Percentiles rank a stretch among this genome's conserved stretches.
Evolutionary conservation across 1,284 basidiomycete genomes (phyloP).

Genomic region (Pyrrhoderma noxium): DNA sequence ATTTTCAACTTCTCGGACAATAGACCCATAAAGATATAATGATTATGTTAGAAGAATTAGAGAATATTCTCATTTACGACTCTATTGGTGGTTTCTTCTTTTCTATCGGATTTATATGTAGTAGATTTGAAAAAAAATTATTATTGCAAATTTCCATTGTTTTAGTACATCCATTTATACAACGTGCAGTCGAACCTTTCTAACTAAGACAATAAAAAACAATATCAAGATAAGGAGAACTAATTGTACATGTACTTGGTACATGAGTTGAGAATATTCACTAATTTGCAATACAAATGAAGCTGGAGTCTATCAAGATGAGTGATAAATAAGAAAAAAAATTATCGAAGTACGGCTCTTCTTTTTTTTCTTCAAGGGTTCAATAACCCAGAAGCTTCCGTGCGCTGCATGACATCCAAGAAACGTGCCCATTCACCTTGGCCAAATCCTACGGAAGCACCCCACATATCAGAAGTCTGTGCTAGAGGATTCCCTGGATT

Average conservation of each 20-base stretch:
- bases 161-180: background rate
- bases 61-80: background rate
- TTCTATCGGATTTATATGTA: background rate
- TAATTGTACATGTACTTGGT: background rate
- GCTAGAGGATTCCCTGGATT: constrained; percentile 5
- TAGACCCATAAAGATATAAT: background rate
- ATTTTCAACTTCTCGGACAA: background rate
- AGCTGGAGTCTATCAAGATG: background rate
- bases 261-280: background rate
- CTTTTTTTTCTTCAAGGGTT: background rate
- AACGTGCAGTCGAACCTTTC: background rate
- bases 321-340: background rate
- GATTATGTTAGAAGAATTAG: too few relatives aligned
- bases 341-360: background rate
- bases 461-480: constrained; percentile 33
- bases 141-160: background rate
- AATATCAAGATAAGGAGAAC: background rate
- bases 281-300: background rate
- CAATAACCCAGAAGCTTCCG: constrained; percentile 23
- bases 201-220: background rate
- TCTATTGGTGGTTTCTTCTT: background rate
- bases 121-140: background rate
- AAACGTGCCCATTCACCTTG: constrained; percentile 39
- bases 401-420: constrained; percentile 38
- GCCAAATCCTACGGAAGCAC: constrained; percentile 33